A percentile compares a stretch with the other conserved stretches of the same genome.
phyloP scores from a whole-genome alignment of 352 stramenopile genomes.

The Globisporangium ultimum region DNA sequence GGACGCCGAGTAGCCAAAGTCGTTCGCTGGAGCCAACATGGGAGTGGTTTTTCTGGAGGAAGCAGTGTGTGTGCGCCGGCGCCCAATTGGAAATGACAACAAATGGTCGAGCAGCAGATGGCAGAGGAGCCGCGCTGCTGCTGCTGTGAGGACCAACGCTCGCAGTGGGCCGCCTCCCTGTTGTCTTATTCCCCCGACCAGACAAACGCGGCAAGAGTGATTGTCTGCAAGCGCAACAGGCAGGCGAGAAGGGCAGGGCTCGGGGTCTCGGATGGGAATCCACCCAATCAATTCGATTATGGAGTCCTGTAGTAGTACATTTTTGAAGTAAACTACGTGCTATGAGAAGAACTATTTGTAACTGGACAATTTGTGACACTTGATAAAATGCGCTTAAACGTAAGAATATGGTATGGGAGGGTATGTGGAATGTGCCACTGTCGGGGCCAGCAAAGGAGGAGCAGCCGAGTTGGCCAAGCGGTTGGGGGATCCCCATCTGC shows the following conservation, averaged over 20 bases:
- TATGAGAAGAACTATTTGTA: too few relatives aligned
- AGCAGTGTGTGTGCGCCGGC: constrained; percentile 25
- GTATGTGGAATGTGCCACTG: background rate
- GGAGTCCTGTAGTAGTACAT: too few relatives aligned
- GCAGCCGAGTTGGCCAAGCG: background rate
- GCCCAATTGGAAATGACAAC: constrained; percentile 81
- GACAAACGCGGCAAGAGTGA: too few relatives aligned
- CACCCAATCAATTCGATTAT: too few relatives aligned
- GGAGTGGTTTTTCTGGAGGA: background rate
- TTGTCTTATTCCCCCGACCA: too few relatives aligned
- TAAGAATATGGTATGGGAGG: background rate
- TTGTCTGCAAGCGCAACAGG: too few relatives aligned
- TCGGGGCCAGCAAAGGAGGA: background rate
- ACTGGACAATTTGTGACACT: too few relatives aligned
- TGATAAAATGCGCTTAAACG: too few relatives aligned
- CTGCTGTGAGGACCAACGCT: background rate
- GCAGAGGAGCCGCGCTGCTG: constrained; percentile 16
- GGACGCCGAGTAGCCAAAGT: constrained; percentile 59
- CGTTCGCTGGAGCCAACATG: constrained; percentile 48
- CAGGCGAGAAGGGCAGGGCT: too few relatives aligned
- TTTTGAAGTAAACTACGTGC: too few relatives aligned
- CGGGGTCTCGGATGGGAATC: too few relatives aligned
- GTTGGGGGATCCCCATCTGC: background rate
- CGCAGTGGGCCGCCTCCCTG: background rate
- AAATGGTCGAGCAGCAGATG: constrained; percentile 61